Evolutionary conservation across 2,329 filamentous ascomycete species (phyloP).

Genomic region (Colletotrichum sp.): DNA sequence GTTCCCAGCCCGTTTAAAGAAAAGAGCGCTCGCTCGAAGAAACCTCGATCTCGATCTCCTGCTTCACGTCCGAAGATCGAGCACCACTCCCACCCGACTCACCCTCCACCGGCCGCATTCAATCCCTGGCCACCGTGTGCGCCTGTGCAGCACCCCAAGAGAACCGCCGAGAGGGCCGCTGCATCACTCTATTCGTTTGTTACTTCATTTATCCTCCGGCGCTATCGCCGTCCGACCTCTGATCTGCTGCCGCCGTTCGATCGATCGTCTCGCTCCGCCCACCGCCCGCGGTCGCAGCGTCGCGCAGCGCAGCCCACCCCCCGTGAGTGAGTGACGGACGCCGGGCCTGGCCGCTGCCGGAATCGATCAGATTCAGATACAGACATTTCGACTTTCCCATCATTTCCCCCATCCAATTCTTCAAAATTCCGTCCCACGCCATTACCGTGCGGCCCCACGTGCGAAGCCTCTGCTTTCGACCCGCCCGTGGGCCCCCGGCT

Average conservation of each 20-base stretch:
- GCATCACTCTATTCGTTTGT: not conserved
- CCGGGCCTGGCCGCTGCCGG: not conserved
- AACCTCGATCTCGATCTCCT: conserved; percentile 14
- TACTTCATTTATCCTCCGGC: not conserved
- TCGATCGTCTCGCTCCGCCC: not conserved
- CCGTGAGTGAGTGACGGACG: not conserved
- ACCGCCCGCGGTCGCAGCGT: not conserved
- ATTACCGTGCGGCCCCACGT: conserved; percentile 1
- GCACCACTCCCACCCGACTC: not conserved
- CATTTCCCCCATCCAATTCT: not conserved
- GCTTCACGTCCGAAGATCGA: conserved; percentile 3
- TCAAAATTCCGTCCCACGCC: not conserved
- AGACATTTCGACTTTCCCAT: not conserved
- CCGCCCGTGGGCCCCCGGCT: conserved; percentile 2
- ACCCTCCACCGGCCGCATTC: not conserved
- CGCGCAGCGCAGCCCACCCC: not conserved
- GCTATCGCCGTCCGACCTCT: not conserved
- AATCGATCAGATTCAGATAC: not conserved
- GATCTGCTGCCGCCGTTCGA: not conserved
- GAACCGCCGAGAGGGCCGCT: not conserved
- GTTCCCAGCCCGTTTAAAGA: not conserved
- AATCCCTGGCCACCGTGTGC: not conserved
- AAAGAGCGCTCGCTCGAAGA: not conserved
- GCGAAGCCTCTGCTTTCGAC: not conserved
- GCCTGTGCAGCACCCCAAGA: not conserved